Evolutionary conservation across 345 rosid genomes (phyloP).

Genomic region (Brassica juncea): DNA sequence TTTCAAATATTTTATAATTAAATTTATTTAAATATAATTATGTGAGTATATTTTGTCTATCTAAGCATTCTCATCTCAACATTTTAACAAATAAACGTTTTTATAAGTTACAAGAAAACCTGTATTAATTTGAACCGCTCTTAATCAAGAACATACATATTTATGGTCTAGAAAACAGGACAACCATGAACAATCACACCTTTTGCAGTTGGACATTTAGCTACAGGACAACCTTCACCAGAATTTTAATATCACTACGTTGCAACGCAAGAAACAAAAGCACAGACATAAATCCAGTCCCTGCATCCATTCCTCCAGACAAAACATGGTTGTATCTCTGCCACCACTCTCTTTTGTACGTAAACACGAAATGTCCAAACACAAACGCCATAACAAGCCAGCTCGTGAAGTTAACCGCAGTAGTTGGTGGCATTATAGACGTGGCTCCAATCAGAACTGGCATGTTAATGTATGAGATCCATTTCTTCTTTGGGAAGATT

Average conservation of each 20-base stretch:
- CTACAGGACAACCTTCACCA: conserved; percentile 63
- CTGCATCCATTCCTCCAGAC: conserved; percentile 79
- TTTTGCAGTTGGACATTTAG: conserved; percentile 71
- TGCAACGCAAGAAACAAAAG: conserved; percentile 57
- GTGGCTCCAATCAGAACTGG: conserved; percentile 75
- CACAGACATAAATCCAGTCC: conserved; percentile 71
- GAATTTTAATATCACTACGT: conserved; percentile 41
- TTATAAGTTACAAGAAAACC: not conserved
- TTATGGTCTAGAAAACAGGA: conserved; percentile 46
- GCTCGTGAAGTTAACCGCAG: conserved; percentile 72
- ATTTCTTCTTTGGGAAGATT: conserved; percentile 55
- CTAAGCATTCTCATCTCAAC: not conserved
- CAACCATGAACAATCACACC: conserved; percentile 58
- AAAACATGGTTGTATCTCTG: conserved; percentile 67
- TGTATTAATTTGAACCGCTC: not conserved
- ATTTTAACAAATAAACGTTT: not conserved
- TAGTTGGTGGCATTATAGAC: conserved; percentile 79
- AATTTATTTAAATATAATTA: no score
- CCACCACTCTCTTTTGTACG: conserved; percentile 60
- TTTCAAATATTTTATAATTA: no score
- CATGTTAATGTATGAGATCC: conserved; percentile 67
- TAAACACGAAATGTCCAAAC: conserved; percentile 59
- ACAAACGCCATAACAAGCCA: conserved; percentile 70
- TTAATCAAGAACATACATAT: not conserved
- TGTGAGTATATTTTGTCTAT: not conserved